These are phyloP conservation scores for Primulina tabacum DNA, from an alignment of 257 asterid genomes.

Conservation along the genomic window DNA sequence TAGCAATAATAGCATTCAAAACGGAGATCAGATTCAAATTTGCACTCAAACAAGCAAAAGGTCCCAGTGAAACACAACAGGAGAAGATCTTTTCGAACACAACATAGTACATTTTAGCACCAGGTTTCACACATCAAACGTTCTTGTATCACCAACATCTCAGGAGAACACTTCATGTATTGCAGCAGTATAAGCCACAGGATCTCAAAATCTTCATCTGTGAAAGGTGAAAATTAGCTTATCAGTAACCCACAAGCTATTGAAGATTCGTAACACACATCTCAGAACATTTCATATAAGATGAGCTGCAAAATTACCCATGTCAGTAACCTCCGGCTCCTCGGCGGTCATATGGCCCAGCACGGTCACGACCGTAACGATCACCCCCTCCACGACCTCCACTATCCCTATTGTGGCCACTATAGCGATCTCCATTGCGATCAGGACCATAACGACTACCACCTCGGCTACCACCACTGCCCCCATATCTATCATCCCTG, in stretches of 20 bases:
- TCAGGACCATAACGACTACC: conserved; percentile 78
- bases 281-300: conserved; percentile 6
- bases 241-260: conserved; percentile 16
- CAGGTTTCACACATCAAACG: conserved; percentile 46
- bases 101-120: conserved; percentile 48
- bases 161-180: conserved; percentile 31
- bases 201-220: conserved; percentile 45
- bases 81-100: conserved; percentile 51
- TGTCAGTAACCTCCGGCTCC: conserved; percentile 52
- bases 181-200: conserved; percentile 32
- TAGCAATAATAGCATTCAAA: conserved; percentile 60
- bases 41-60: conserved; percentile 47
- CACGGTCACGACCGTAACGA: conserved; percentile 70
- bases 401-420: conserved; percentile 65
- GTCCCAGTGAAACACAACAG: conserved; percentile 41
- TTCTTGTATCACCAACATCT: conserved; percentile 34
- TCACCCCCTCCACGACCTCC: conserved; percentile 68
- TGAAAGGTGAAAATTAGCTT: conserved; percentile 8
- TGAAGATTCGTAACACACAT: conserved; percentile 7
- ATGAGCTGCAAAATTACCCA: conserved; percentile 22
- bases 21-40: conserved; percentile 38
- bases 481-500: conserved; percentile 53
- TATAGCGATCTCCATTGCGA: conserved; percentile 68
- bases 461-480: conserved; percentile 47
- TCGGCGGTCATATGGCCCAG: conserved; percentile 94